Evolutionary conservation across 257 asterid genomes (phyloP).

Genomic region (Leptodermis oblonga): DNA sequence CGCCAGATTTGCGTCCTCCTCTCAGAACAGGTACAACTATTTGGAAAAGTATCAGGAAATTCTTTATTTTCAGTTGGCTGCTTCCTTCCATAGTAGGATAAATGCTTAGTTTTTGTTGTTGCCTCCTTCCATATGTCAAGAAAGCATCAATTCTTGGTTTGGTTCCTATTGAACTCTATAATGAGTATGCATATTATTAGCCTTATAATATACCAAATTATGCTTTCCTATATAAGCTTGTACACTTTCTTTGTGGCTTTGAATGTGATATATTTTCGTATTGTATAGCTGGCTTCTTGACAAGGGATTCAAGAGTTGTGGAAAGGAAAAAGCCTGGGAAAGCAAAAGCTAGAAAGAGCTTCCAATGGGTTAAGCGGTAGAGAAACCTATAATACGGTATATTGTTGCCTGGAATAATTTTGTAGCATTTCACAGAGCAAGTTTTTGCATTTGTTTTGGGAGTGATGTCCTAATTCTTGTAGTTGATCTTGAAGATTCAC

Average conservation of each 20-base stretch:
- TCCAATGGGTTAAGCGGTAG: conserved; percentile 98
- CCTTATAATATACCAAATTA: neutral
- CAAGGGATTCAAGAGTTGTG: conserved; percentile 87
- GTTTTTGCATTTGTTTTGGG: neutral
- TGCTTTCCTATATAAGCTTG: too few species aligned
- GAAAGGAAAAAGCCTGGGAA: conserved; percentile 98
- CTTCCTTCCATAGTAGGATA: neutral
- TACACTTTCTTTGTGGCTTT: too few species aligned
- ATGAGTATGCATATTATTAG: too few species aligned
- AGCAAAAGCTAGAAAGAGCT: conserved; percentile 96
- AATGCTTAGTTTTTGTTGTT: neutral
- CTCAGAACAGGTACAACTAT: conserved; percentile 74
- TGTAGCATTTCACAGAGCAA: neutral
- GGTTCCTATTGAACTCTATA: neutral
- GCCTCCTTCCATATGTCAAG: neutral
- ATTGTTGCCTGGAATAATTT: neutral
- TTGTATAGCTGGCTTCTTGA: conserved; percentile 73
- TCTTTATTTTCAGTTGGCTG: conserved; percentile 8
- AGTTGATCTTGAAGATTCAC: neutral
- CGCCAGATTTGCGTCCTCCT: conserved; percentile 88
- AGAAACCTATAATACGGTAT: neutral
- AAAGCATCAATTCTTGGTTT: too few species aligned
- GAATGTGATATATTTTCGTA: neutral
- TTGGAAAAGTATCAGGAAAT: too few species aligned
- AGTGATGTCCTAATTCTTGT: neutral